Conservation (phyloP, 2,329 filamentous ascomycete genomes). For the Paradendryphiella salina region DNA sequence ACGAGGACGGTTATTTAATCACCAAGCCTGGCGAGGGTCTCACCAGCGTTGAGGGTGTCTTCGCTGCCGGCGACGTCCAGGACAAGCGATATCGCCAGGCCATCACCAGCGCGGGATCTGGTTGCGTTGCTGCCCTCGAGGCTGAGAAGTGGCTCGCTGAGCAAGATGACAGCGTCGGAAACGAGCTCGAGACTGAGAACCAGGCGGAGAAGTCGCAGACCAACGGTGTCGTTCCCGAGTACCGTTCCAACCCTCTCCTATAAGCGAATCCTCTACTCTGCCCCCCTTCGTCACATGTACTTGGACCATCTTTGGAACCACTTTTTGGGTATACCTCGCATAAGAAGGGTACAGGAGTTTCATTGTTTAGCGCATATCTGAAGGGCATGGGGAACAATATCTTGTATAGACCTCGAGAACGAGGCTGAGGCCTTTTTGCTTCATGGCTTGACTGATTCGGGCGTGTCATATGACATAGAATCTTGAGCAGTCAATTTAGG, state of each 20-base stretch:
- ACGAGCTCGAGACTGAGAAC: slow-evolving; percentile 54
- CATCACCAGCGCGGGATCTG: slow-evolving; percentile 93
- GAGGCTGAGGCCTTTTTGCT: not conserved
- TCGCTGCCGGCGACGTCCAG: slow-evolving; percentile 96
- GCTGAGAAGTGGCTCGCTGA: slow-evolving; percentile 92
- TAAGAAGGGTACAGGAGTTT: slow-evolving; percentile 18
- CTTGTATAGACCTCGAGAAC: slow-evolving; percentile 20
- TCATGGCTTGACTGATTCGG: not conserved
- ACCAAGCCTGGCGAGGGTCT: slow-evolving; percentile 86
- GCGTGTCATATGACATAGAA: slow-evolving; percentile 28
- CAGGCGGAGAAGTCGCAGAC: slow-evolving; percentile 55
- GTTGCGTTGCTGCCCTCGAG: slow-evolving; percentile 93
- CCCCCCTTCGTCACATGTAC: not conserved
- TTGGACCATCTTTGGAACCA: slow-evolving; percentile 3
- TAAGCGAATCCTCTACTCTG: slow-evolving; percentile 34
- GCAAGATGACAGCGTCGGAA: slow-evolving; percentile 60
- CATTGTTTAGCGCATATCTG: slow-evolving; percentile 13
- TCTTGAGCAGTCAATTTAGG: slow-evolving; percentile 12
- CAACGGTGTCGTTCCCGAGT: slow-evolving; percentile 62
- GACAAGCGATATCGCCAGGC: slow-evolving; percentile 98
- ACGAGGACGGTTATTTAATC: slow-evolving; percentile 86
- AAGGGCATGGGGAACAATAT: slow-evolving; percentile 1
- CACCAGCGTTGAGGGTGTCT: slow-evolving; percentile 89
- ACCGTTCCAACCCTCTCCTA: slow-evolving; percentile 66
- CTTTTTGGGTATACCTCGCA: slow-evolving; percentile 14